These are phyloP conservation scores for Colletotrichum abscissum DNA, from an alignment of 2,329 filamentous ascomycete genomes.

Conservation along the genomic window DNA sequence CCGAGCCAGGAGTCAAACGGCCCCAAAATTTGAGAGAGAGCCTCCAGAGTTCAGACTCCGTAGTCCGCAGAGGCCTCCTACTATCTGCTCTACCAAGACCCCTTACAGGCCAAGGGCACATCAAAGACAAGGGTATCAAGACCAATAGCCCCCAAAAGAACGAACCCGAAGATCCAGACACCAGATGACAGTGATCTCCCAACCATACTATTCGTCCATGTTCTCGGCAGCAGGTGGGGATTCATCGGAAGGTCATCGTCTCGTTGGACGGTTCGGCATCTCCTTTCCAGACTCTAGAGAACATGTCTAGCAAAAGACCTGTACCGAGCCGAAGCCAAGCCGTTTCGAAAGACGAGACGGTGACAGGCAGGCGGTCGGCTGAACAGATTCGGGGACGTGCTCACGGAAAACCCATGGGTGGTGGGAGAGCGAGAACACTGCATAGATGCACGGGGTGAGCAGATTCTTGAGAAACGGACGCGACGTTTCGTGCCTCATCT, in stretches of 20 bases:
- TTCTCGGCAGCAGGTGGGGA: background rate
- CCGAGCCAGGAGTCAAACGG: background rate
- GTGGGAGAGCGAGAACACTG: background rate
- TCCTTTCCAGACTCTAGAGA: background rate
- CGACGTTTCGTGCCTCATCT: constrained; percentile 30
- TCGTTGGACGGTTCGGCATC: background rate
- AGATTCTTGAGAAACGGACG: constrained; percentile 4
- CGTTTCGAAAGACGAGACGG: constrained; percentile 1
- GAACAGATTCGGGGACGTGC: background rate
- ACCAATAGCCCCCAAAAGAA: background rate
- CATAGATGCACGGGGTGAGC: background rate
- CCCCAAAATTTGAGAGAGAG: too few relatives aligned
- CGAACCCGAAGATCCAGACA: background rate
- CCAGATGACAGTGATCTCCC: background rate
- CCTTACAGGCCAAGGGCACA: background rate
- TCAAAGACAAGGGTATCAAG: too few relatives aligned
- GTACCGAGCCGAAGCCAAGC: background rate
- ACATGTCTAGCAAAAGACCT: background rate
- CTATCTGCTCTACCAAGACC: background rate
- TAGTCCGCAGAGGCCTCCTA: background rate
- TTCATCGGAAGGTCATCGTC: background rate
- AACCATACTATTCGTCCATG: background rate
- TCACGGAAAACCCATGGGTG: background rate
- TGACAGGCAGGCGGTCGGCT: background rate
- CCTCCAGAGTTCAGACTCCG: too few relatives aligned